These are phyloP conservation scores for Aspergillus uvarum DNA, from an alignment of 2,329 filamentous ascomycete genomes.

Conservation along the genomic window DNA sequence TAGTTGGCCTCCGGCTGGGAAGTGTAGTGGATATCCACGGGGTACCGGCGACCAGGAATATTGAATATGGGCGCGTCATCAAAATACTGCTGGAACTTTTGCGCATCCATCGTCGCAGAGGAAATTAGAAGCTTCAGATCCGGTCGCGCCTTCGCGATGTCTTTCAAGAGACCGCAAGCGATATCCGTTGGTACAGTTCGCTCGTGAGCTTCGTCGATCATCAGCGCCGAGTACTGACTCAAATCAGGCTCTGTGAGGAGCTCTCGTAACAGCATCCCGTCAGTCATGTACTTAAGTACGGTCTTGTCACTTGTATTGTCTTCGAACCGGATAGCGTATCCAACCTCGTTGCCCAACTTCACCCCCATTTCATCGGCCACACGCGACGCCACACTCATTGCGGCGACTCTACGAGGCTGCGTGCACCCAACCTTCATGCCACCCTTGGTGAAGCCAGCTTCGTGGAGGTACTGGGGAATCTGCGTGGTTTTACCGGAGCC, in stretches of 20 bases:
- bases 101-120: conserved; percentile 89
- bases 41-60: conserved; percentile 83
- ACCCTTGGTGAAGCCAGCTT: conserved; percentile 82
- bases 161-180: conserved; percentile 81
- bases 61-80: conserved; percentile 93
- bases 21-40: conserved; percentile 89
- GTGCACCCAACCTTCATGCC: conserved; percentile 89
- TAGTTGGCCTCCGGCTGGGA: conserved; percentile 92
- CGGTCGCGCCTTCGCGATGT: conserved; percentile 76
- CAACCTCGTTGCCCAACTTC: conserved; percentile 87
- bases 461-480: conserved; percentile 87
- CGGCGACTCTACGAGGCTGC: conserved; percentile 90
- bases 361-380: conserved; percentile 92
- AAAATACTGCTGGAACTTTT: conserved; percentile 89
- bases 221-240: conserved; percentile 77
- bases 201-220: conserved; percentile 98
- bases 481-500: conserved; percentile 96
- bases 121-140: conserved; percentile 90
- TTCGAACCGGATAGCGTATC: conserved; percentile 93
- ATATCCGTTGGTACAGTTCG: conserved; percentile 90
- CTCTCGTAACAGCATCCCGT: conserved; percentile 89
- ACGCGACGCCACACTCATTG: conserved; percentile 95
- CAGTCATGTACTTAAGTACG: conserved; percentile 92
- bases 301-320: conserved; percentile 90
- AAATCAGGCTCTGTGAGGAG: conserved; percentile 87